Evolutionary conservation across 495 filamentous ascomycete species (phyloP).

Genomic region (Penicillium fimorum): DNA sequence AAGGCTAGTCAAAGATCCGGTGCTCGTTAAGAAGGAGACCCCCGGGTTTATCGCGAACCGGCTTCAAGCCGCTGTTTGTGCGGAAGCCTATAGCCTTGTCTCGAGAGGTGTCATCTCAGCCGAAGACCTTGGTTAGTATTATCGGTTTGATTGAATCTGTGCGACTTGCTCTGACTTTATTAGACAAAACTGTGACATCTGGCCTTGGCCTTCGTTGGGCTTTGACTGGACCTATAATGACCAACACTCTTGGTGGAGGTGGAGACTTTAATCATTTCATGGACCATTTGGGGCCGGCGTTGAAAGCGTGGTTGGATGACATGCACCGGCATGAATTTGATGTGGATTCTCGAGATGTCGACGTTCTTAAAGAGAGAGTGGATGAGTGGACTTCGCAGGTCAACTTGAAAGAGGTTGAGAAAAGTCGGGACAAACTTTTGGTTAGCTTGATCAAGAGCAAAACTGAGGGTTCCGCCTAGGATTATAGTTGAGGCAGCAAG

Average conservation of each 20-base stretch:
- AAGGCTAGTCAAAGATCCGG: constrained; percentile 40
- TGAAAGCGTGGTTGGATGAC: constrained; percentile 17
- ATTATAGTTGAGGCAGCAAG: too few relatives aligned
- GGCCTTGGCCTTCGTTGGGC: constrained; percentile 50
- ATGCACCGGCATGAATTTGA: constrained; percentile 17
- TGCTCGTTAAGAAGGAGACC: constrained; percentile 47
- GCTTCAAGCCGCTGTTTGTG: constrained; percentile 33
- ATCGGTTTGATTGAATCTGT: neutral
- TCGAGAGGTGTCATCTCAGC: constrained; percentile 32
- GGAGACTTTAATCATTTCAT: constrained; percentile 24
- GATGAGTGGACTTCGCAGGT: neutral
- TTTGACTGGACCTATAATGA: constrained; percentile 48
- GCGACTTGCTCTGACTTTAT: neutral
- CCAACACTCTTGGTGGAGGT: constrained; percentile 50
- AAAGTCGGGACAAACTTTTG: constrained; percentile 8
- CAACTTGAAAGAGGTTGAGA: constrained; percentile 9
- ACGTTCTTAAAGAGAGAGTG: neutral
- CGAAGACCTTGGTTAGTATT: constrained; percentile 30
- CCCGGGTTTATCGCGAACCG: constrained; percentile 42
- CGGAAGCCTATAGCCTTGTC: constrained; percentile 38
- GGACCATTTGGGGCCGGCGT: constrained; percentile 18
- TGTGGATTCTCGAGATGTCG: neutral
- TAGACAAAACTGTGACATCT: constrained; percentile 31
- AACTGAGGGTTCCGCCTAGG: too few relatives aligned
- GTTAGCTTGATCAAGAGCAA: neutral